Conservation (phyloP, 2,329 filamentous ascomycete genomes). For the Chalara sp. region DNA sequence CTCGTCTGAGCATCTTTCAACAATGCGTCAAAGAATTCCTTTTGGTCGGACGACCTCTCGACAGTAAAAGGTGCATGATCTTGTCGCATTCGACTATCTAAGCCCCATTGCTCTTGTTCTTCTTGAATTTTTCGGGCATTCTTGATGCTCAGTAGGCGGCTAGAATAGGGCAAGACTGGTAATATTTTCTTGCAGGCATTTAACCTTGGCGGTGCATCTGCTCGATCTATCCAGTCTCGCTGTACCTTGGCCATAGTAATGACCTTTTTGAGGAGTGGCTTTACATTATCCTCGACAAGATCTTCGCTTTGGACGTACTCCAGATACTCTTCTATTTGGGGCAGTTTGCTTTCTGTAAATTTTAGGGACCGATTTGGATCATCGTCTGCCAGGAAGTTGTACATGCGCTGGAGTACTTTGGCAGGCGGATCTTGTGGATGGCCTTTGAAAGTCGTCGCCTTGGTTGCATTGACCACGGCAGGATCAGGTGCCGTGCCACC, state of each 20-base stretch:
- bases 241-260: constrained; percentile 18
- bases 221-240: constrained; percentile 14
- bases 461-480: too few relatives aligned
- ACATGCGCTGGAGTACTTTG: constrained; percentile 26
- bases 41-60: constrained; percentile 12
- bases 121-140: constrained; percentile 3
- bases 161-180: constrained; percentile 5
- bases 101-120: constrained; percentile 7
- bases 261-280: constrained; percentile 13
- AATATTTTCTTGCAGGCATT: not conserved
- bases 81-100: constrained; percentile 12
- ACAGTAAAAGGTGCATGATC: constrained; percentile 19
- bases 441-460: constrained; percentile 10
- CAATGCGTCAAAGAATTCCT: constrained; percentile 14
- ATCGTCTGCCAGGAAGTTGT: constrained; percentile 42
- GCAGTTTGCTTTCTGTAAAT: constrained; percentile 32
- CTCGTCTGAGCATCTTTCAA: constrained; percentile 9
- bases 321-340: constrained; percentile 21
- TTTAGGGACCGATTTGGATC: constrained; percentile 35
- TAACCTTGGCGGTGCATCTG: not conserved
- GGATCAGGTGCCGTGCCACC: too few relatives aligned
- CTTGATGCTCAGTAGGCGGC: constrained; percentile 12
- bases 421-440: constrained; percentile 28
- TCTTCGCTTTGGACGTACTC: constrained; percentile 11
- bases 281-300: constrained; percentile 2